Evolutionary conservation across 306 rosid genomes (phyloP).

Genomic region (Trifolium subterraneum): DNA sequence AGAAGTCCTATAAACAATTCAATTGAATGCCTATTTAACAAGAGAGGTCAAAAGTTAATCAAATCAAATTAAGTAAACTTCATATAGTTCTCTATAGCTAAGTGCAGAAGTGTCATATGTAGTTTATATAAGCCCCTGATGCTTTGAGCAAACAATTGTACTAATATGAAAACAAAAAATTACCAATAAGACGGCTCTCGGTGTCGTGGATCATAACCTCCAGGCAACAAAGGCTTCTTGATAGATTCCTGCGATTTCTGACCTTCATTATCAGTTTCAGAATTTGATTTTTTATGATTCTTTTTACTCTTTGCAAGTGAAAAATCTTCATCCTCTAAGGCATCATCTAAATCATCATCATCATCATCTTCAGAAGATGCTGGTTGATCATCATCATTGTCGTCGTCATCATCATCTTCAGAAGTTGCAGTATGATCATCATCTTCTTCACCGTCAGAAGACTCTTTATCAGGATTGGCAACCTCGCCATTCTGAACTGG

Average conservation of each 20-base stretch:
- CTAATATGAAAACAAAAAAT: conserved; percentile 33
- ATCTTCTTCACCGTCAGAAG: conserved; percentile 66
- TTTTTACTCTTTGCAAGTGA: conserved; percentile 52
- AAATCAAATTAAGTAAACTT: background rate
- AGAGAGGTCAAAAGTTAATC: no score
- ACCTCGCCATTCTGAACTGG: conserved; percentile 42
- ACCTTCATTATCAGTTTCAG: conserved; percentile 40
- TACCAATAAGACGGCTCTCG: conserved; percentile 91
- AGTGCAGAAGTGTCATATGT: background rate
- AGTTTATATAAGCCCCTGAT: background rate
- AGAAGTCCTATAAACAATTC: background rate
- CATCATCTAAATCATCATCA: conserved; percentile 68
- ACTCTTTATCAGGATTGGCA: conserved; percentile 55
- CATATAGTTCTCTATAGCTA: background rate
- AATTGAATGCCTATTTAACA: background rate
- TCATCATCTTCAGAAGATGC: conserved; percentile 58
- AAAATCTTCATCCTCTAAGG: conserved; percentile 56
- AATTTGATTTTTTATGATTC: conserved; percentile 38
- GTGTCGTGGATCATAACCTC: conserved; percentile 85
- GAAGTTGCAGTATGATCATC: conserved; percentile 54
- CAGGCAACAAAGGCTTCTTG: conserved; percentile 63
- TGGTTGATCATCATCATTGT: conserved; percentile 48
- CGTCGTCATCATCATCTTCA: conserved; percentile 53
- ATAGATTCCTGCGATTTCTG: conserved; percentile 49
- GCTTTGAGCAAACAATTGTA: conserved; percentile 17